phyloP scores from a whole-genome alignment of 257 asterid genomes.

The Jacaranda mimosifolia region DNA sequence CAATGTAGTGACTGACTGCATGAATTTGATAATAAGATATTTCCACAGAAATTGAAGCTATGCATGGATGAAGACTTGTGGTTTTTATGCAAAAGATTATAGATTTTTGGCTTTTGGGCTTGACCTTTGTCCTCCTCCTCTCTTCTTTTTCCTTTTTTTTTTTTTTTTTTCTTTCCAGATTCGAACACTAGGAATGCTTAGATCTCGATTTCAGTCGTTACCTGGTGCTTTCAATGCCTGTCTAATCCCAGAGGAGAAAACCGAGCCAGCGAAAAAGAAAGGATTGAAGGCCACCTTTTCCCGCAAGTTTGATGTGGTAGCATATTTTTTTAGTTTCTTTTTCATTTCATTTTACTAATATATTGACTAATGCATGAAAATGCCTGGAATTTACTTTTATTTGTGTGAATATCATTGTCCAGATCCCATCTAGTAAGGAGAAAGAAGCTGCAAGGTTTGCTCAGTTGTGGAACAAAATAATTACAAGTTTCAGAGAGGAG shows the following conservation, averaged over 20 bases:
- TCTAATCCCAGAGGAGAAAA: constrained; percentile 90
- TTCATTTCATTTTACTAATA: constrained; percentile 27
- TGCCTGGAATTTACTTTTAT: constrained; percentile 24
- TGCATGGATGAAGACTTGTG: constrained; percentile 11
- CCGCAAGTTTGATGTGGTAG: constrained; percentile 83
- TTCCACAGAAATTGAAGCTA: not conserved
- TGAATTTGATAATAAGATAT: constrained; percentile 7
- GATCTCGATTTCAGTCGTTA: constrained; percentile 87
- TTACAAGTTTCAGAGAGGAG: constrained; percentile 98
- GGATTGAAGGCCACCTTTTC: constrained; percentile 97
- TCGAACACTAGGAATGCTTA: constrained; percentile 95
- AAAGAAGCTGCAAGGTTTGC: constrained; percentile 98
- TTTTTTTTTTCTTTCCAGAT: constrained; percentile 82
- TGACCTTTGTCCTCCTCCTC: constrained; percentile 1
- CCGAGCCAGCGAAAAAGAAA: constrained; percentile 77
- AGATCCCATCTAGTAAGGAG: constrained; percentile 88
- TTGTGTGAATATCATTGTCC: constrained; percentile 35
- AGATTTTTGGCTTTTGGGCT: constrained; percentile 26
- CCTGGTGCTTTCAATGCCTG: constrained; percentile 96
- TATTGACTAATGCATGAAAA: constrained; percentile 14
- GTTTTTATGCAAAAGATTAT: constrained; percentile 9
- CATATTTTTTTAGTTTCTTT: constrained; percentile 24
- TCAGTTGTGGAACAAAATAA: constrained; percentile 97
- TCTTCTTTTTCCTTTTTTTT: constrained; percentile 10
- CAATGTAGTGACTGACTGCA: constrained; percentile 13